Percentiles rank a stretch among this genome's conserved stretches.
Conservation (phyloP, 2,329 filamentous ascomycete genomes). For the Hymenoscyphus albidus region DNA sequence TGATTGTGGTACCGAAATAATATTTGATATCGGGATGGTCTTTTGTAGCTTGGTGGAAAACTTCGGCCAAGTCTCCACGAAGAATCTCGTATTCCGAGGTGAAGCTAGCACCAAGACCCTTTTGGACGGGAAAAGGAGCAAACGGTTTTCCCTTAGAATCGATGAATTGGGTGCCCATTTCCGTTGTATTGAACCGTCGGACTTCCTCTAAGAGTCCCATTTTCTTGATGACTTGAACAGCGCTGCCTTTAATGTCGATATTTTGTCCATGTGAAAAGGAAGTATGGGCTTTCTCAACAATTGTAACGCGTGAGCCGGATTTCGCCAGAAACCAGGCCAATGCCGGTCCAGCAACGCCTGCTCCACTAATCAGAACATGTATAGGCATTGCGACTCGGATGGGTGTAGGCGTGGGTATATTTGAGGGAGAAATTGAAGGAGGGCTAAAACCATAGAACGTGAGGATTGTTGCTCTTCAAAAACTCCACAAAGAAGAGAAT, state of each 20-base stretch:
- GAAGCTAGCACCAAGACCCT: not conserved
- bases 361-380: constrained; percentile 38
- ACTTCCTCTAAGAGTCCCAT: constrained; percentile 47
- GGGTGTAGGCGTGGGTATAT: not conserved
- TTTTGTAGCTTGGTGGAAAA: constrained; percentile 26
- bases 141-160: constrained; percentile 37
- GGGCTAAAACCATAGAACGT: not conserved
- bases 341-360: constrained; percentile 38
- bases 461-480: no score
- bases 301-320: constrained; percentile 36
- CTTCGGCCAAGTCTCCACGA: not conserved
- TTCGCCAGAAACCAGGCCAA: constrained; percentile 48
- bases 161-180: constrained; percentile 45
- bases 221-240: constrained; percentile 46
- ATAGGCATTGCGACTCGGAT: constrained; percentile 10
- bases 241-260: constrained; percentile 52
- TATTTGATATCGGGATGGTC: constrained; percentile 29
- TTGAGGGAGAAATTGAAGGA: not conserved
- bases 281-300: constrained; percentile 36
- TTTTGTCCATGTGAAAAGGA: not conserved
- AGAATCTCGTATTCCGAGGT: not conserved
- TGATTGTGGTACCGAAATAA: not conserved
- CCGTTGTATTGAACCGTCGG: constrained; percentile 40
- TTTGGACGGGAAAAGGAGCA: constrained; percentile 38
- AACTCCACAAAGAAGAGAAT: no score